Percentiles rank a stretch among this genome's conserved stretches.
Evolutionary conservation across 1,284 basidiomycete species (phyloP).

Genomic region (Ustilago curta): DNA sequence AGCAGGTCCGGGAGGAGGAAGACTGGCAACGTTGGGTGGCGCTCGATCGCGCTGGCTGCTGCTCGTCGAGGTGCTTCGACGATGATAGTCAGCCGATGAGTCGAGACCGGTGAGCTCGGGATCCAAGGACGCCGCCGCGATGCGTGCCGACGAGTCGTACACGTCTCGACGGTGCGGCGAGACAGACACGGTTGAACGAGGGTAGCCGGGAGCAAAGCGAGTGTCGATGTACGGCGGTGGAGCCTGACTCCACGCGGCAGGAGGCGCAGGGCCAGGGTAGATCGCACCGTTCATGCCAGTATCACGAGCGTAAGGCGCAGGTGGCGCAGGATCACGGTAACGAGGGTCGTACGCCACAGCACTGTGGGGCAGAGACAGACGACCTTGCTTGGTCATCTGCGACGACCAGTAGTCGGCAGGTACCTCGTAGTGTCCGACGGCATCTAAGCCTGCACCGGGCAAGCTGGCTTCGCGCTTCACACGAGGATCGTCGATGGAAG

Average conservation of each 20-base stretch:
- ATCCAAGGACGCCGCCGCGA: slow-evolving; percentile 31
- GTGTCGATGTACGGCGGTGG: slow-evolving; percentile 36
- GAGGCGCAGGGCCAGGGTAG: slow-evolving; percentile 22
- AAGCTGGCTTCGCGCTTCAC: slow-evolving; percentile 41
- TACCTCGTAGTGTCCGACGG: slow-evolving; percentile 27
- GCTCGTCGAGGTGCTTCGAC: slow-evolving; percentile 43
- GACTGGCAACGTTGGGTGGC: slow-evolving; percentile 17
- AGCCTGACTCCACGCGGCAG: slow-evolving; percentile 28
- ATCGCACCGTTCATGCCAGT: slow-evolving; percentile 14
- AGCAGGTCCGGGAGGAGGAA: slow-evolving; percentile 24
- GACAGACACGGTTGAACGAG: slow-evolving; percentile 39
- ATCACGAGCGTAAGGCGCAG: slow-evolving; percentile 36
- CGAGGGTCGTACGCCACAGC: slow-evolving; percentile 24
- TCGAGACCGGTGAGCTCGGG: slow-evolving; percentile 34
- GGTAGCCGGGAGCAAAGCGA: slow-evolving; percentile 32
- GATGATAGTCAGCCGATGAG: slow-evolving; percentile 33
- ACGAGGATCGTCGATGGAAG: slow-evolving; percentile 31
- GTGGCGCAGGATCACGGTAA: slow-evolving; percentile 44
- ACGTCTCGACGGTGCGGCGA: slow-evolving; percentile 29
- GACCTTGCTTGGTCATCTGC: slow-evolving; percentile 38
- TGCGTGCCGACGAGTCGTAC: slow-evolving; percentile 28
- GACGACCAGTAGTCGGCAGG: slow-evolving; percentile 48
- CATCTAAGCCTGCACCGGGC: slow-evolving; percentile 31
- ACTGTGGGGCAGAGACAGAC: slow-evolving; percentile 44
- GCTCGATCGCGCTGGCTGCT: slow-evolving; percentile 41